These are phyloP conservation scores for Anisodus acutangulus DNA, from an alignment of 257 asterid species.

Conservation along the genomic window DNA sequence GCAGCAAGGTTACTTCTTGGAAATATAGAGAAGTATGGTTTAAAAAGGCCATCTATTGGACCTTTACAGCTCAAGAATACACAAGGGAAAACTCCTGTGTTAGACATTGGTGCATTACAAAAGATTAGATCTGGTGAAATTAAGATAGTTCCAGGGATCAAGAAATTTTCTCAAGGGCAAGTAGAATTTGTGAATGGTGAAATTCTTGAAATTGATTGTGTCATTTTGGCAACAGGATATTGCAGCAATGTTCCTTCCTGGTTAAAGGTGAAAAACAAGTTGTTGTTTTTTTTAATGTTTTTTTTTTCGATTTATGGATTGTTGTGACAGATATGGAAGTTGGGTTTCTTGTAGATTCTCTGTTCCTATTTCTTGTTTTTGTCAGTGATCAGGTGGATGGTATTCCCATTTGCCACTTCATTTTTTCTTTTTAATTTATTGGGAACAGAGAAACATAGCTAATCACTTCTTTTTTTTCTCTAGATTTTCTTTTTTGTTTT, in stretches of 20 bases:
- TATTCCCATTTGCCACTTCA: slow-evolving; percentile 7
- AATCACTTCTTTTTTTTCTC: background rate
- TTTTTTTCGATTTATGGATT: slow-evolving; percentile 24
- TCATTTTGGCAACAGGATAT: slow-evolving; percentile 87
- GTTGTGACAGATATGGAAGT: slow-evolving; percentile 79
- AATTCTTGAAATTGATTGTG: slow-evolving; percentile 65
- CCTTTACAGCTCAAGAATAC: slow-evolving; percentile 79
- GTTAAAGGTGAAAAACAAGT: slow-evolving; percentile 63
- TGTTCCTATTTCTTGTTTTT: slow-evolving; percentile 45
- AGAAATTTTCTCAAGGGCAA: slow-evolving; percentile 55
- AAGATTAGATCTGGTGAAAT: slow-evolving; percentile 77
- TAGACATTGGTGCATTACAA: slow-evolving; percentile 78
- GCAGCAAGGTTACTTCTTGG: slow-evolving; percentile 74
- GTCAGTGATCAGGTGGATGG: slow-evolving; percentile 50
- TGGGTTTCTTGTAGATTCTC: slow-evolving; percentile 59
- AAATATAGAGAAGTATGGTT: slow-evolving; percentile 63
- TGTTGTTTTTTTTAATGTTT: too few relatives aligned
- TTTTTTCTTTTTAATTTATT: slow-evolving; percentile 25
- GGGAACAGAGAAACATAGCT: slow-evolving; percentile 36
- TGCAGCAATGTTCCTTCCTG: slow-evolving; percentile 93
- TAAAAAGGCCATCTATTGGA: slow-evolving; percentile 71
- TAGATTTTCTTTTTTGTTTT: background rate
- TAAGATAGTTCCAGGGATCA: slow-evolving; percentile 78
- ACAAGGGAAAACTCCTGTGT: slow-evolving; percentile 85
- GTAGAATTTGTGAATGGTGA: slow-evolving; percentile 73